Base-by-base conservation (phyloP, 306 rosid species). In the Morella rubra region DNA sequence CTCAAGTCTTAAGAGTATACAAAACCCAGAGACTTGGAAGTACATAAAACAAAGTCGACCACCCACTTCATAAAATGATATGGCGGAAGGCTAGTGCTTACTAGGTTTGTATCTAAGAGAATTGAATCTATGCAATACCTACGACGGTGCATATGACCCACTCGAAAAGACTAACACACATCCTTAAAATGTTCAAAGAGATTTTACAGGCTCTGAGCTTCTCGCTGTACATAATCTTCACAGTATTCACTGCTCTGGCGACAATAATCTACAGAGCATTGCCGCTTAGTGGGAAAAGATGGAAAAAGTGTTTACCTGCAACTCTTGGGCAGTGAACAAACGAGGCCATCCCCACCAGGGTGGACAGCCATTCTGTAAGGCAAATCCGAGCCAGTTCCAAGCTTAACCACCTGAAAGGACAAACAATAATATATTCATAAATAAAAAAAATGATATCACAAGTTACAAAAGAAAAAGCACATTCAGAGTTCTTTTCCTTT, bases 331-430 rank as follows among this genome's bases (percentile, higher is more conserved):
- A 95, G 86, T 44, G 97, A 81, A 77, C 98, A 92, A 83, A 95
- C 70, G 55, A 95, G 81, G 61, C 98, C 97, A 69, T 89, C 91
- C 41, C 95, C 91, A 3, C 79, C 74, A 8, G 93, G 95, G 59
- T 92, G 91, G 74, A 88, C 79, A 51, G 96, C 87, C 97, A 92
- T 95, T 84, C 97, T 88, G 49, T 95, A 95, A 7, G 98, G 98
- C 83, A 88, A 82, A 79, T 90, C 90, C 16, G 98, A 87, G 62
- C 55, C 85, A 66, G 92, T 89, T 72, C 78, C 84, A 69, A 87
- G 83, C 80, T 60, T 84, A 54, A 73, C 83, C 80, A 92, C 97
- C 98, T 95, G 89, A 66, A 74, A 19, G 14, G 44, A 75, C 44
- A 70, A 37, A 80, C 19, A 47, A 75, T 27, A 27, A 27, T 47